Evolutionary conservation across 129 eudicot species (phyloP).

Genomic region (Artemisia tridentata): DNA sequence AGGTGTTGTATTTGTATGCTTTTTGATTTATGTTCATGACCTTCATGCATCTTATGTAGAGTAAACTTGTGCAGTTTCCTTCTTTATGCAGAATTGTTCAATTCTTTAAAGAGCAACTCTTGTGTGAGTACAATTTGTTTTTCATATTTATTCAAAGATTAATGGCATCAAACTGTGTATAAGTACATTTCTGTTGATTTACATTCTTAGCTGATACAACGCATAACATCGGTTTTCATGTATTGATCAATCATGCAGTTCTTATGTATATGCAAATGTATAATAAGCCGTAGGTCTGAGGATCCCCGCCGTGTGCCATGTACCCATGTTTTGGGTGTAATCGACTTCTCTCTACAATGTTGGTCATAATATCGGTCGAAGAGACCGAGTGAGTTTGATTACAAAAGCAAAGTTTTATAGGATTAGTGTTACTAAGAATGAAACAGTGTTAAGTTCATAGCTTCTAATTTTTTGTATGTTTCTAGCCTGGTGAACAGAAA

Average conservation of each 20-base stretch:
- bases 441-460: not conserved
- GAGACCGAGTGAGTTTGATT: too few relatives aligned
- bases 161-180: not conserved
- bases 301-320: too few relatives aligned
- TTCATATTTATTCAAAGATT: not conserved
- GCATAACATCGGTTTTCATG: too few relatives aligned
- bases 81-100: constrained; percentile 1
- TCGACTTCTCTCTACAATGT: too few relatives aligned
- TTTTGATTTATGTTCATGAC: constrained; percentile 18
- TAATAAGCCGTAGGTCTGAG: too few relatives aligned
- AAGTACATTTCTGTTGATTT: not conserved
- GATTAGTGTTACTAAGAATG: too few relatives aligned
- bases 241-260: too few relatives aligned
- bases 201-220: not conserved
- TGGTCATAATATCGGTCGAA: too few relatives aligned
- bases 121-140: not conserved
- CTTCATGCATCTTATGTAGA: constrained; percentile 6
- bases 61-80: constrained; percentile 9
- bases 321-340: too few relatives aligned
- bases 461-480: not conserved
- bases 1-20: constrained; percentile 11
- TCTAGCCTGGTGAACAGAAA: too few relatives aligned
- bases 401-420: too few relatives aligned
- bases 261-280: too few relatives aligned
- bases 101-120: not conserved